A percentile compares a stretch with the other conserved stretches of the same genome.
phyloP scores from a whole-genome alignment of 352 stramenopile genomes.

The Globisporangium nagaii region DNA sequence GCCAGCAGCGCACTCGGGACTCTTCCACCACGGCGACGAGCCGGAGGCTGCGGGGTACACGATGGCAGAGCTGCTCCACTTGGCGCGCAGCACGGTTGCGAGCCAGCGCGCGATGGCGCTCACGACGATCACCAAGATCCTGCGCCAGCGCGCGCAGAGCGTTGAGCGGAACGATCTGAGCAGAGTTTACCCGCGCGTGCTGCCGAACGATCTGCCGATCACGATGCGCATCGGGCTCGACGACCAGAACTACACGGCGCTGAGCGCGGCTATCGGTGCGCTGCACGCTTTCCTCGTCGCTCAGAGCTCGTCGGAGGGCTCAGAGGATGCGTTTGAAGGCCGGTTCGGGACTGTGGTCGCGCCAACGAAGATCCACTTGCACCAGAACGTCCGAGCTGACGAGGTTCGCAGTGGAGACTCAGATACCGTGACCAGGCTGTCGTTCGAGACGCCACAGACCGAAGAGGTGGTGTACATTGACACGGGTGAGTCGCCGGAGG shows the following conservation, averaged over 20 bases:
- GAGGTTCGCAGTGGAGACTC: background rate
- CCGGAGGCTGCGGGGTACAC: constrained; percentile 70
- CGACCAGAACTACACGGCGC: constrained; percentile 58
- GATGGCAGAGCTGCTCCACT: constrained; percentile 58
- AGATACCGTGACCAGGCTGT: background rate
- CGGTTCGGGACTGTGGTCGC: constrained; percentile 23
- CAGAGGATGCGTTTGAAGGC: too few species aligned
- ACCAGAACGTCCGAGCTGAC: constrained; percentile 18
- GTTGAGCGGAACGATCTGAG: constrained; percentile 16
- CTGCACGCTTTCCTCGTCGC: constrained; percentile 56
- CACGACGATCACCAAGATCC: constrained; percentile 53
- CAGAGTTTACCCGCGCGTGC: constrained; percentile 15
- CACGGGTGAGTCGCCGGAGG: constrained; percentile 25
- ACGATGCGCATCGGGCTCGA: constrained; percentile 52
- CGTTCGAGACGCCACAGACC: constrained; percentile 6
- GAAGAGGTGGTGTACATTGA: constrained; percentile 53
- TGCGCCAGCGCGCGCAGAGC: constrained; percentile 32
- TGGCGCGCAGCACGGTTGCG: constrained; percentile 64
- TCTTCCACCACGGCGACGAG: constrained; percentile 80
- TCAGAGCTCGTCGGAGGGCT: background rate
- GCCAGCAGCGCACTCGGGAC: constrained; percentile 46
- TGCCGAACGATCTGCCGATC: constrained; percentile 41
- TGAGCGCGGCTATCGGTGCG: constrained; percentile 36
- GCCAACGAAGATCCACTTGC: constrained; percentile 28
- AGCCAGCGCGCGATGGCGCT: constrained; percentile 70